A percentile compares a stretch with the other conserved stretches of the same genome.
phyloP scores from a whole-genome alignment of 1,139 yeast species.

The Hanseniaspora uvarum region DNA sequence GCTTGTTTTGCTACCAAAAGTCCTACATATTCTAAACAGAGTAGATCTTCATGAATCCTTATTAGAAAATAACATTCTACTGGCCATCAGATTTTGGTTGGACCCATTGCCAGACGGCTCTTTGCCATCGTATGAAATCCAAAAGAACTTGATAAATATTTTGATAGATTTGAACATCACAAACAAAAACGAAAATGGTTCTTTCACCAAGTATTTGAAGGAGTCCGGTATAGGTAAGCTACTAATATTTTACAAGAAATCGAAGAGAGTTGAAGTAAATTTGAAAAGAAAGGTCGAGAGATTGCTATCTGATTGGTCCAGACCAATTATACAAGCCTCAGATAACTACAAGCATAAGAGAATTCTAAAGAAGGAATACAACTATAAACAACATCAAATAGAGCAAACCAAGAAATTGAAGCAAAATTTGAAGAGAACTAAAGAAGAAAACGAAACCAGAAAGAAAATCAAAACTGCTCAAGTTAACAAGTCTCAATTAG shows the following conservation, averaged over 20 bases:
- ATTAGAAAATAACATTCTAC: conserved; percentile 83
- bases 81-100: conserved; percentile 91
- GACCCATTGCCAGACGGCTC: conserved; percentile 98
- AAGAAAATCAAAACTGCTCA: conserved; percentile 23
- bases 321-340: conserved; percentile 92
- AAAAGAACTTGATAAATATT: conserved; percentile 57
- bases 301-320: conserved; percentile 92
- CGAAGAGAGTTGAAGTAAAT: conserved; percentile 76
- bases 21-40: conserved; percentile 62
- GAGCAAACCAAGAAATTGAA: conserved; percentile 32
- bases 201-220: conserved; percentile 86
- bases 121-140: conserved; percentile 92
- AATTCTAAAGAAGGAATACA: conserved; percentile 61
- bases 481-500: neutral
- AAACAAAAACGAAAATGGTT: conserved; percentile 69
- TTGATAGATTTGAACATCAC: conserved; percentile 23
- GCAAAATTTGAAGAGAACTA: conserved; percentile 20
- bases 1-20: conserved; percentile 69
- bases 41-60: conserved; percentile 85
- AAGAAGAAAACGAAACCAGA: conserved; percentile 19
- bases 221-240: conserved; percentile 94
- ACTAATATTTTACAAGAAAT: conserved; percentile 82
- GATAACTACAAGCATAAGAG: conserved; percentile 88
- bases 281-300: conserved; percentile 83
- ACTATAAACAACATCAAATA: conserved; percentile 46